A percentile compares a stretch with the other conserved stretches of the same genome.
Conservation (phyloP, 2,329 filamentous ascomycete species). For the Fusarium robinianum region DNA sequence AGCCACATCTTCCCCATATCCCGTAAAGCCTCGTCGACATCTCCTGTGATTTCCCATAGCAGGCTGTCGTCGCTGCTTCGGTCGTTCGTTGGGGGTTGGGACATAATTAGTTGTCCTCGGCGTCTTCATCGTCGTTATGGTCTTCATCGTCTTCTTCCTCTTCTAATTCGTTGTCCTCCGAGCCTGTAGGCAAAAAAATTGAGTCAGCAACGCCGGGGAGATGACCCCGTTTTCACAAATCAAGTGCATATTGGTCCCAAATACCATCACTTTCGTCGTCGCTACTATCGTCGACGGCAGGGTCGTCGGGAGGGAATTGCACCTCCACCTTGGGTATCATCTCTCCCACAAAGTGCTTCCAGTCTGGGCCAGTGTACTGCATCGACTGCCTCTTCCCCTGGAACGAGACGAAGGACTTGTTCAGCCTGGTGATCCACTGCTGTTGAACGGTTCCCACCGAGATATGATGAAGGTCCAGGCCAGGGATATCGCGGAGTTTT, state of each 20-base stretch:
- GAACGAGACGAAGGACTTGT: slow-evolving; percentile 20
- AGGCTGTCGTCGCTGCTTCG: no score
- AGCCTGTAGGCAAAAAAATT: slow-evolving; percentile 12
- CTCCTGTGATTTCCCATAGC: no score
- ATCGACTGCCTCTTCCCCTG: not conserved
- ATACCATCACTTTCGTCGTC: slow-evolving; percentile 34
- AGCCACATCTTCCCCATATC: no score
- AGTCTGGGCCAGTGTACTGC: slow-evolving; percentile 44
- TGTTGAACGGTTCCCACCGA: slow-evolving; percentile 39
- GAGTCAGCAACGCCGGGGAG: slow-evolving; percentile 23
- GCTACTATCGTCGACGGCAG: slow-evolving; percentile 21
- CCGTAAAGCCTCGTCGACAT: no score
- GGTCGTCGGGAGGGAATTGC: slow-evolving; percentile 12
- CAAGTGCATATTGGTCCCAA: slow-evolving; percentile 38
- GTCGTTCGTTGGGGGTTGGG: no score
- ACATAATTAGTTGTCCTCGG: not conserved
- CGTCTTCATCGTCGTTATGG: not conserved
- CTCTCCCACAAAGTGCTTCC: slow-evolving; percentile 42
- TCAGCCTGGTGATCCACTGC: slow-evolving; percentile 22
- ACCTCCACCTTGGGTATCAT: slow-evolving; percentile 30
- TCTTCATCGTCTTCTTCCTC: slow-evolving; percentile 7
- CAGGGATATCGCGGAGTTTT: slow-evolving; percentile 38
- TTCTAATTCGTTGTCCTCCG: slow-evolving; percentile 7
- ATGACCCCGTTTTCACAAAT: slow-evolving; percentile 23
- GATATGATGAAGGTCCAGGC: slow-evolving; percentile 43